Percentiles rank a stretch among this genome's conserved stretches.
These are phyloP conservation scores for Chlamydomonas incerta DNA, from an alignment of 139 green algal species.

Conservation along the genomic window DNA sequence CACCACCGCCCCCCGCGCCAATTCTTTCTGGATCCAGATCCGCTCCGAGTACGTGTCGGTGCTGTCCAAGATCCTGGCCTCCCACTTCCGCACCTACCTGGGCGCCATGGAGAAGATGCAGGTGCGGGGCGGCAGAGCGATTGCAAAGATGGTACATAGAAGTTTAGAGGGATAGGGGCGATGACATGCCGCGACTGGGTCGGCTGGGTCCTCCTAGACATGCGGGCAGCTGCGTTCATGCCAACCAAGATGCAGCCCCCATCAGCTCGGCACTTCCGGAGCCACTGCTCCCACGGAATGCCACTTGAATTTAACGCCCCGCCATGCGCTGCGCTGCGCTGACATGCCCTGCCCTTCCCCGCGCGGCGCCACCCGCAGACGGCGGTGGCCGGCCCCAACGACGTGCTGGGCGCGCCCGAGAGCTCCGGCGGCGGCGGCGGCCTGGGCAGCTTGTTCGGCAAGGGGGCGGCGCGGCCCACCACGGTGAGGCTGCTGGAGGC, in stretches of 20 bases:
- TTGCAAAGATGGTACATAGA: too few species aligned
- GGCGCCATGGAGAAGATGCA: conserved; percentile 79
- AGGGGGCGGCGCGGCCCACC: conserved; percentile 32
- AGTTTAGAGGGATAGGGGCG: too few species aligned
- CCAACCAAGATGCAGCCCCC: too few species aligned
- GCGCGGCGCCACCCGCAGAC: too few species aligned
- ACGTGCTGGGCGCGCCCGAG: conserved; percentile 71
- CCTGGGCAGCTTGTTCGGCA: conserved; percentile 52
- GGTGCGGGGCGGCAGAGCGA: background rate
- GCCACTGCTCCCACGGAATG: too few species aligned
- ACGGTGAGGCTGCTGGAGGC: conserved; percentile 3
- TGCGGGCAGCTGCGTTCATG: too few species aligned
- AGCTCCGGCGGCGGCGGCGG: background rate
- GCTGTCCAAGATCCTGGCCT: conserved; percentile 82
- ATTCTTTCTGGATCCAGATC: conserved; percentile 60
- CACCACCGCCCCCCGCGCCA: background rate
- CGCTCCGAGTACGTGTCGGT: conserved; percentile 83
- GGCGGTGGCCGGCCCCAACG: conserved; percentile 53
- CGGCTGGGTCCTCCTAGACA: too few species aligned
- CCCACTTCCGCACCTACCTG: conserved; percentile 93
- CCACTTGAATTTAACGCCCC: too few species aligned
- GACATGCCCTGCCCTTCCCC: too few species aligned
- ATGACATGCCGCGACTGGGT: too few species aligned
- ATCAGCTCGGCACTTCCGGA: too few species aligned
- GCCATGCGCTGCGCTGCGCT: too few species aligned